Evolutionary conservation across 805 yeast genomes (phyloP).

Genomic region (Pichia gijzeniarum): DNA sequence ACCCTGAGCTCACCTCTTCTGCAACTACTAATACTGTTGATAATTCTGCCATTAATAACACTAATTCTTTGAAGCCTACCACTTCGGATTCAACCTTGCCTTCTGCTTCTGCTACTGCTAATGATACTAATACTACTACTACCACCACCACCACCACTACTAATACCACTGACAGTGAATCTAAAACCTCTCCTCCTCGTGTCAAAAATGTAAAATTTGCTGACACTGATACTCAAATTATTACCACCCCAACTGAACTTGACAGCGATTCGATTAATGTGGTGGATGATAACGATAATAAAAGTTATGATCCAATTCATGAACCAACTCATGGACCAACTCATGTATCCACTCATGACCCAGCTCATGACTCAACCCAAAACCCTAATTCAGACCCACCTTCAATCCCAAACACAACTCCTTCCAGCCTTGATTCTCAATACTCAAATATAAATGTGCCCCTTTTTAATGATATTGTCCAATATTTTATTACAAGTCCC

Average conservation of each 20-base stretch:
- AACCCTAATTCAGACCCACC: not conserved
- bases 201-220: constrained; percentile 10
- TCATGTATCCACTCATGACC: not conserved
- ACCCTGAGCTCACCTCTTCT: constrained; percentile 6
- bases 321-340: not conserved
- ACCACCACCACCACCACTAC: constrained; percentile 7
- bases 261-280: not conserved
- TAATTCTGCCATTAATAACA: constrained; percentile 3
- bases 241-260: not conserved
- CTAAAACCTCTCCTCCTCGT: not conserved
- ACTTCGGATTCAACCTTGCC: constrained; percentile 9
- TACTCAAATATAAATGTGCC: constrained; percentile 30
- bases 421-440: not conserved
- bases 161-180: not conserved
- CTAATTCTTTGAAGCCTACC: constrained; percentile 7
- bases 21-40: not conserved
- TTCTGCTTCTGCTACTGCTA: constrained; percentile 8
- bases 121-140: constrained; percentile 4
- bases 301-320: not conserved
- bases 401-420: too few species aligned
- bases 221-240: not conserved
- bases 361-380: not conserved
- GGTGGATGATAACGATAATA: constrained; percentile 2
- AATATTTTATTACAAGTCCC: constrained; percentile 26
- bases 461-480: constrained; percentile 29